Evolutionary conservation across 2,329 filamentous ascomycete species (phyloP), one percentile per base, ranked within the genome.

Genomic region (Aspergillus luchuensis): DNA sequence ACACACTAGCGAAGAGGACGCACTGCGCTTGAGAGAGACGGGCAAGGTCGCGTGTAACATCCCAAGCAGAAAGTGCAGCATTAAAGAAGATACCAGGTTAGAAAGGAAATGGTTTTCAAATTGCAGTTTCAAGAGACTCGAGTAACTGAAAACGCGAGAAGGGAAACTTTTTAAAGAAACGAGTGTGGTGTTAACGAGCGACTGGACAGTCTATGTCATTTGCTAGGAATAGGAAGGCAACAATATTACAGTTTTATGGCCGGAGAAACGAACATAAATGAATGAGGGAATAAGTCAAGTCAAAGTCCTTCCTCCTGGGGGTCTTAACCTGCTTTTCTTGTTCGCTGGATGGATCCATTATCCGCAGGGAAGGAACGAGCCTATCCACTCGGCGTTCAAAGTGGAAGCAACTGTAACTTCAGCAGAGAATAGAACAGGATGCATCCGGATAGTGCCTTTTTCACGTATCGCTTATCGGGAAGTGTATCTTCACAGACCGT

Each of bases 121-220:
- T 38, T 23, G 45, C 38, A 33, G 30, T 39, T 28, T 57, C 52
- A 21, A 36, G 25, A 57, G 53, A 53, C 23, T 28, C 54, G 30
- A 30, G 25, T 30, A 41, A 43, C 41, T 45, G 41, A 60, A 23
- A 36, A 49, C 28, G 47, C 28, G 54, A 58, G 38, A 51, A 33
- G 36, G 47, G 41, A 64, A 66, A 19, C 56, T 50, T 59, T 60
- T 36, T 6, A 15, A 15, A 13, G 47, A 48, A 66, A 61, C 57
- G 64, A 67, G 55, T 30, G 66, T 57, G 48, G 49, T 51, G 21
- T 54, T 33, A 59, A 49, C 28, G 61, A 66, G 55, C 38, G 61
- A 56, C 55, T 55, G 21, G 50, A 52, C 39, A 49, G 25, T 58
- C 36, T 62, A 66, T 64, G 56, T 50, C 65, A 63, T 66, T 38